These are phyloP conservation scores for Orychophragmus violaceus DNA, from an alignment of 345 rosid species.

Conservation along the genomic window DNA sequence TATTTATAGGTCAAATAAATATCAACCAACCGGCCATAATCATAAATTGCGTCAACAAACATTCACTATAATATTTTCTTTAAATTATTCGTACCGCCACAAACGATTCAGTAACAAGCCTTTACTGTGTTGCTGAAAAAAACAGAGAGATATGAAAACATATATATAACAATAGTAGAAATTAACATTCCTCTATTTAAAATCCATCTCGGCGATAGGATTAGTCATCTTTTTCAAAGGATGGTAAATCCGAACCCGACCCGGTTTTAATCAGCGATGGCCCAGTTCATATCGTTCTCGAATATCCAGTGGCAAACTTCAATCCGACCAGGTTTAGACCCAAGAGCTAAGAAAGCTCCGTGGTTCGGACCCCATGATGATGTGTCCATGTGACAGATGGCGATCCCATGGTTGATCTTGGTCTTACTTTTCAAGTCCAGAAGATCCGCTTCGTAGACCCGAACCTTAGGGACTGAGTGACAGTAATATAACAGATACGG, in stretches of 20 bases:
- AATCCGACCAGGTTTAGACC: constrained; percentile 62
- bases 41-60: constrained; percentile 23
- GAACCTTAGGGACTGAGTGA: constrained; percentile 80
- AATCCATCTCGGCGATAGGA: constrained; percentile 16
- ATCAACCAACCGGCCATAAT: constrained; percentile 7
- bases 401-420: constrained; percentile 69
- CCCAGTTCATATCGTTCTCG: constrained; percentile 80
- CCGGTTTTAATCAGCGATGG: constrained; percentile 37
- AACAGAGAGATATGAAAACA: background rate
- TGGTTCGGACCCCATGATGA: constrained; percentile 69
- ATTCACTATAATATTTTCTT: constrained; percentile 15
- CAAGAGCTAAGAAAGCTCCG: constrained; percentile 64
- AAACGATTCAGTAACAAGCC: constrained; percentile 27
- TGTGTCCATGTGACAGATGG: constrained; percentile 80
- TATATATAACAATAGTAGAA: constrained; percentile 16
- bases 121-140: constrained; percentile 27
- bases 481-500: constrained; percentile 75
- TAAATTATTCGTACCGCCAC: constrained; percentile 12
- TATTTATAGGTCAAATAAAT: background rate
- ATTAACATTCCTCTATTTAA: constrained; percentile 21
- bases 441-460: constrained; percentile 67
- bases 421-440: constrained; percentile 38
- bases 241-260: constrained; percentile 9
- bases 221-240: background rate
- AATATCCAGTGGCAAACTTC: constrained; percentile 92